Percentiles rank a stretch among this genome's conserved stretches.
Evolutionary conservation across 768 basidiomycete genomes (phyloP).

Genomic region (Xerocomellus dryophilus): DNA sequence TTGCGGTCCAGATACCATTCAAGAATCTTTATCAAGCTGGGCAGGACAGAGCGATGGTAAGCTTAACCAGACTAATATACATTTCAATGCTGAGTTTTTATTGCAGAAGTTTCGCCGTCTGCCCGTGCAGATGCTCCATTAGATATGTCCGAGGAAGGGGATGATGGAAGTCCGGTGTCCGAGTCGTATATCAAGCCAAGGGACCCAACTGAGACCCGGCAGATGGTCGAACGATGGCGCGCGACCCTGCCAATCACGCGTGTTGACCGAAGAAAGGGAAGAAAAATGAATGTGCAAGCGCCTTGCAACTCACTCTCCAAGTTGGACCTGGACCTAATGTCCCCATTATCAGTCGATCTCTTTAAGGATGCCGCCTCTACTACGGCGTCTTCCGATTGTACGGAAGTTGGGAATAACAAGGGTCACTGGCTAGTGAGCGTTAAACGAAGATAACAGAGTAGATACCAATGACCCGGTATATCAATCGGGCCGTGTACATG

Average conservation of each 20-base stretch:
- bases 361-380: constrained; percentile 27
- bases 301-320: background rate
- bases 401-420: constrained; percentile 30
- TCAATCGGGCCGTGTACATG: background rate
- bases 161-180: background rate
- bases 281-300: constrained; percentile 3
- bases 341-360: constrained; percentile 22
- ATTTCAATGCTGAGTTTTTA: background rate
- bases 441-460: constrained; percentile 14
- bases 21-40: constrained; percentile 34
- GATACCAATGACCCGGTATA: background rate
- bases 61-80: background rate
- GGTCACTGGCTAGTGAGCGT: constrained; percentile 34
- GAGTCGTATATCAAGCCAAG: constrained; percentile 23
- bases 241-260: constrained; percentile 21
- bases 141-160: constrained; percentile 24
- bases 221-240: constrained; percentile 34
- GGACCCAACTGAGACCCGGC: constrained; percentile 22
- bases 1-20: constrained; percentile 13
- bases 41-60: constrained; percentile 29
- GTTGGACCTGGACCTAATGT: constrained; percentile 12
- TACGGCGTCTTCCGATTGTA: constrained; percentile 31
- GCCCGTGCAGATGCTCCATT: constrained; percentile 17
- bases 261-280: constrained; percentile 13
- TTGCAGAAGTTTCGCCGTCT: constrained; percentile 25